These are phyloP conservation scores for Harringtonia aguacate DNA, from an alignment of 2,329 filamentous ascomycete species.

Conservation along the genomic window DNA sequence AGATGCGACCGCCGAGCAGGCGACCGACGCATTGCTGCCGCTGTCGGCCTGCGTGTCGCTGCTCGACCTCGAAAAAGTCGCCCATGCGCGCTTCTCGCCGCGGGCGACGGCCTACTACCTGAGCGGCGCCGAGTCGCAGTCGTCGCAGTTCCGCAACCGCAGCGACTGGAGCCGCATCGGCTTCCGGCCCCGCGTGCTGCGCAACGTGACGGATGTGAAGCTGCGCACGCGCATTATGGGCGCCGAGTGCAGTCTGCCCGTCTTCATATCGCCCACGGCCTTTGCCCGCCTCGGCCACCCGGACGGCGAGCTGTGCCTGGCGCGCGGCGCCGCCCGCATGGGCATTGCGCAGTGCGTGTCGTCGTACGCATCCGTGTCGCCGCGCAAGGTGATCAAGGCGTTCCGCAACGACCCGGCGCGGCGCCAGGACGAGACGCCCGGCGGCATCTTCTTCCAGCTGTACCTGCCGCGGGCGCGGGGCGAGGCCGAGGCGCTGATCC, in stretches of 20 bases:
- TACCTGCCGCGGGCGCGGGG: conserved; percentile 5
- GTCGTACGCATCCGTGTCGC: conserved; percentile 7
- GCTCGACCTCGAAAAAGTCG: conserved; percentile 3
- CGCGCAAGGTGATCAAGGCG: conserved; percentile 1
- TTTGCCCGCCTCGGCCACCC: conserved; percentile 7
- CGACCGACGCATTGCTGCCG: no score
- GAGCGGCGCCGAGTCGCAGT: conserved; percentile 4
- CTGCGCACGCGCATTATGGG: conserved; percentile 7
- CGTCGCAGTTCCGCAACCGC: conserved; percentile 4
- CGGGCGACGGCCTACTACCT: conserved; percentile 5
- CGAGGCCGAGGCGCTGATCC: conserved; percentile 1
- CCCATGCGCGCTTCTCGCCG: not conserved
- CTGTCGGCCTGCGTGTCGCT: conserved; percentile 8
- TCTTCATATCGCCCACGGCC: conserved; percentile 10
- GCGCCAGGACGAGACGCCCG: conserved; percentile 1
- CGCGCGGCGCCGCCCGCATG: conserved; percentile 8
- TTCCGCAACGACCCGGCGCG: conserved; percentile 1
- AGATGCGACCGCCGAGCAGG: no score
- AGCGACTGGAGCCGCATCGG: conserved; percentile 7
- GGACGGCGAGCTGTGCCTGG: conserved; percentile 9
- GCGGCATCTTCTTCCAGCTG: conserved; percentile 11
- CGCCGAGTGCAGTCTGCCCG: conserved; percentile 4
- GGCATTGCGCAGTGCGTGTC: conserved; percentile 10
- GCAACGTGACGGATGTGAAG: not conserved
- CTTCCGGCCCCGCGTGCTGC: conserved; percentile 7